A percentile compares a stretch with the other conserved stretches of the same genome.
phyloP scores from a whole-genome alignment of 164 flowering plant species.

The Magnolia changhungtana region DNA sequence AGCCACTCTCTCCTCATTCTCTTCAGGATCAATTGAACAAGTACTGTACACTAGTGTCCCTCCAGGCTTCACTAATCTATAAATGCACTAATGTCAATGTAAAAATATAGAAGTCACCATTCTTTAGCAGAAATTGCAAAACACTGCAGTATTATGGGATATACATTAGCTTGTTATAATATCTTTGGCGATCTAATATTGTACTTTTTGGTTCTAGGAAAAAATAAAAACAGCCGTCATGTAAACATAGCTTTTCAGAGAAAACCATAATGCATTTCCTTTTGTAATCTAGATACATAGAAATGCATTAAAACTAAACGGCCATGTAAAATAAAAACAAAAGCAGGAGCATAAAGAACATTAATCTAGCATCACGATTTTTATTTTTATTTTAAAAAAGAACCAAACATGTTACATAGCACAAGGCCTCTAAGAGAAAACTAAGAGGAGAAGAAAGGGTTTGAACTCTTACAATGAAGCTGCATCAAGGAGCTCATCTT shows the following conservation, averaged over 20 bases:
- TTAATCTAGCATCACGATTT: neutral
- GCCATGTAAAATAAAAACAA: too few relatives aligned
- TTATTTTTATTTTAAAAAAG: too few relatives aligned
- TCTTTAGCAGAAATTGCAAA: neutral
- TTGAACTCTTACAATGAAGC: slow-evolving; percentile 56
- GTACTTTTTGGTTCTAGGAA: too few relatives aligned
- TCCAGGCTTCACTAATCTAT: slow-evolving; percentile 78
- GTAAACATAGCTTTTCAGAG: too few relatives aligned
- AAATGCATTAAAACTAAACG: too few relatives aligned
- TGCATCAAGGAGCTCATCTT: slow-evolving; percentile 85
- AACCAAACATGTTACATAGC: neutral
- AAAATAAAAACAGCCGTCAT: too few relatives aligned
- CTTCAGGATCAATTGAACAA: slow-evolving; percentile 93
- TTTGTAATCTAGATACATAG: too few relatives aligned
- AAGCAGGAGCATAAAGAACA: neutral
- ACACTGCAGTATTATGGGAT: neutral
- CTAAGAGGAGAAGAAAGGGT: neutral
- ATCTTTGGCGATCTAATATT: too few relatives aligned
- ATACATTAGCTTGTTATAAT: too few relatives aligned
- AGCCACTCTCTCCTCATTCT: slow-evolving; percentile 77
- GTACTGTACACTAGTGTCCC: slow-evolving; percentile 89
- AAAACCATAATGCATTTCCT: neutral
- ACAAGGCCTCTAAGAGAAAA: neutral
- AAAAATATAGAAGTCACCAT: neutral
- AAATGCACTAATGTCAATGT: neutral